phyloP scores from a whole-genome alignment of 2,329 filamentous ascomycete species.

The Colletotrichum liriopes region DNA sequence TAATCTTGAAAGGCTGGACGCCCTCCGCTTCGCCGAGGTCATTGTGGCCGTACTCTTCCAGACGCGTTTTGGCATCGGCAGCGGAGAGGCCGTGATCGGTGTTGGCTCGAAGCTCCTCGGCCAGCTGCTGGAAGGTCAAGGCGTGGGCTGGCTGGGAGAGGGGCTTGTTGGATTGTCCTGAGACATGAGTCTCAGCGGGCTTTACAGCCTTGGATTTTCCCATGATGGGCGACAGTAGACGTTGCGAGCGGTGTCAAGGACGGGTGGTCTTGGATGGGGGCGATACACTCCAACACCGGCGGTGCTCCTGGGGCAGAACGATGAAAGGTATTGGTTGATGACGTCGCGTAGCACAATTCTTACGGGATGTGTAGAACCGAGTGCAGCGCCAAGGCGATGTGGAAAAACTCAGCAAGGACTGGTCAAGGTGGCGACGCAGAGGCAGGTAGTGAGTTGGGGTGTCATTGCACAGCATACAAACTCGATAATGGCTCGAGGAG shows the following conservation, averaged over 20 bases:
- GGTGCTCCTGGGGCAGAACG: background rate
- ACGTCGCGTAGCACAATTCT: background rate
- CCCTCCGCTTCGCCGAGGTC: constrained; percentile 71
- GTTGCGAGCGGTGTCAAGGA: no score
- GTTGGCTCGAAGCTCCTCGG: constrained; percentile 67
- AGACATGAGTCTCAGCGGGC: constrained; percentile 50
- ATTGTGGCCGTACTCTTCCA: constrained; percentile 72
- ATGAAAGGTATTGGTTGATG: no score
- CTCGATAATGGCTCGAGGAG: background rate
- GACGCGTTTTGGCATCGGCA: constrained; percentile 64
- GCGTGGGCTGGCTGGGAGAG: constrained; percentile 72
- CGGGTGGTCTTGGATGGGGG: no score
- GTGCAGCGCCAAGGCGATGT: background rate
- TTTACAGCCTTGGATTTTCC: constrained; percentile 23
- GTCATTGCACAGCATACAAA: constrained; percentile 11
- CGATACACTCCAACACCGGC: background rate
- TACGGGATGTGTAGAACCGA: background rate
- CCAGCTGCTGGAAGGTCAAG: constrained; percentile 63
- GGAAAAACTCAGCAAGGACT: constrained; percentile 23
- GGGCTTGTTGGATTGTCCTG: constrained; percentile 55
- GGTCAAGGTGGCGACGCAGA: constrained; percentile 20
- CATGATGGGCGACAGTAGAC: constrained; percentile 1
- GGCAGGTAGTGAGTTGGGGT: background rate
- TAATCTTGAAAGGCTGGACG: constrained; percentile 71
- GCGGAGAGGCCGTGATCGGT: constrained; percentile 69